Percentiles rank a stretch among this genome's conserved stretches.
phyloP scores from a whole-genome alignment of 169 alveolate species.

The Plasmodium vinckei region DNA sequence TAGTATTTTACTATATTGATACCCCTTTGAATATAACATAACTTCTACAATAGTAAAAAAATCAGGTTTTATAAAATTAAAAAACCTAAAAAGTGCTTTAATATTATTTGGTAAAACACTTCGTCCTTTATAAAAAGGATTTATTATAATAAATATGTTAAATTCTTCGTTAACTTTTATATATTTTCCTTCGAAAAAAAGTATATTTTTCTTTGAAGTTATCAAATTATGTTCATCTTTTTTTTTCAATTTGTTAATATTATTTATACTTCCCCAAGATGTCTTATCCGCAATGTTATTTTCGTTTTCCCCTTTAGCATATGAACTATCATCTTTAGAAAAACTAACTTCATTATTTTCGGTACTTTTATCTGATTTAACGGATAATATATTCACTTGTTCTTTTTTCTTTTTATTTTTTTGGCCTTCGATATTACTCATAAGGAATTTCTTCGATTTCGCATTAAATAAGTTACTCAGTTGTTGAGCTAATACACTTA shows the following conservation, averaged over 20 bases:
- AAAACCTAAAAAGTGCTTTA: constrained; percentile 93
- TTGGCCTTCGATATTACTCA: background rate
- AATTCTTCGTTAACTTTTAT: constrained; percentile 93
- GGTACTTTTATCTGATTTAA: no score
- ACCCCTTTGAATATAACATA: constrained; percentile 96
- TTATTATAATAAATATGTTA: constrained; percentile 98
- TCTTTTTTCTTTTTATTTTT: background rate
- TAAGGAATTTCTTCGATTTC: constrained; percentile 49
- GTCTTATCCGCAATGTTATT: background rate
- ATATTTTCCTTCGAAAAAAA: constrained; percentile 86
- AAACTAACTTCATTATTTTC: no score
- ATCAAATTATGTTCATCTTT: constrained; percentile 57
- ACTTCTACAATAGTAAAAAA: constrained; percentile 92
- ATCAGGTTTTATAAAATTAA: constrained; percentile 94
- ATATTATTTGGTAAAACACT: constrained; percentile 96
- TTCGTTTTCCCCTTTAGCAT: background rate
- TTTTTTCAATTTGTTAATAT: background rate
- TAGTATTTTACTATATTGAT: constrained; percentile 93
- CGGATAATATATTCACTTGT: no score
- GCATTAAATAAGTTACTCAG: constrained; percentile 66
- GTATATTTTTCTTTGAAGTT: constrained; percentile 84
- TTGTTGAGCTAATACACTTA: constrained; percentile 96
- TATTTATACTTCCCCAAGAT: background rate
- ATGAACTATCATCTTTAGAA: no score
- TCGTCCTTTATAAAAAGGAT: constrained; percentile 99